These are phyloP conservation scores for Serendipita vermifera DNA, from an alignment of 768 basidiomycete species.

Conservation along the genomic window DNA sequence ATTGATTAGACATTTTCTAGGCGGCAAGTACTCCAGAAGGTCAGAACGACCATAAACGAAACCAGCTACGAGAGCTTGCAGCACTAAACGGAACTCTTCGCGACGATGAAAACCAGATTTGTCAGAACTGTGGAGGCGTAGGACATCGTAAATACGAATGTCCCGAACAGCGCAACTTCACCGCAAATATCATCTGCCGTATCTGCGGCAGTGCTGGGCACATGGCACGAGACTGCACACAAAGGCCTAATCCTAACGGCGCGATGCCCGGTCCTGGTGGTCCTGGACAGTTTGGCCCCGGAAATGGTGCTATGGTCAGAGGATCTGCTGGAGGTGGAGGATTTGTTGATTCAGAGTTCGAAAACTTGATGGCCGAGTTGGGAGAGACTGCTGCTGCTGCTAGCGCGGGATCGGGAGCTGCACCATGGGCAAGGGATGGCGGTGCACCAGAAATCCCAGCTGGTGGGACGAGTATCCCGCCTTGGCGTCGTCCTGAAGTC, in stretches of 20 bases:
- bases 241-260: constrained; percentile 74
- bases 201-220: constrained; percentile 96
- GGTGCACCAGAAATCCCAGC: constrained; percentile 44
- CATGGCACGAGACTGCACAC: constrained; percentile 97
- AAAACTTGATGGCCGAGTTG: constrained; percentile 92
- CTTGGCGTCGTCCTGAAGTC: constrained; percentile 82
- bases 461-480: constrained; percentile 68
- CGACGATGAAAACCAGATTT: constrained; percentile 98
- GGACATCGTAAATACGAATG: constrained; percentile 99
- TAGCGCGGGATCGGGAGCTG: constrained; percentile 47
- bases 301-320: constrained; percentile 29
- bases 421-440: not conserved
- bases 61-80: constrained; percentile 94
- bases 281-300: constrained; percentile 43
- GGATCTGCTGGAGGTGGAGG: not conserved
- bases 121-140: constrained; percentile 89
- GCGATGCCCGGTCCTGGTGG: constrained; percentile 25
- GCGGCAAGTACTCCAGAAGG: constrained; percentile 98
- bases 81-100: constrained; percentile 97
- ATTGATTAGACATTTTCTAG: constrained; percentile 29
- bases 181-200: constrained; percentile 98
- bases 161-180: constrained; percentile 95
- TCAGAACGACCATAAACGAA: constrained; percentile 98
- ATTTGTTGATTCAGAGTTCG: constrained; percentile 90
- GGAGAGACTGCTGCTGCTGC: constrained; percentile 58